These are phyloP conservation scores for Yamadazyma spencermartinsiae DNA, from an alignment of 1,139 yeast species.

Conservation along the genomic window DNA sequence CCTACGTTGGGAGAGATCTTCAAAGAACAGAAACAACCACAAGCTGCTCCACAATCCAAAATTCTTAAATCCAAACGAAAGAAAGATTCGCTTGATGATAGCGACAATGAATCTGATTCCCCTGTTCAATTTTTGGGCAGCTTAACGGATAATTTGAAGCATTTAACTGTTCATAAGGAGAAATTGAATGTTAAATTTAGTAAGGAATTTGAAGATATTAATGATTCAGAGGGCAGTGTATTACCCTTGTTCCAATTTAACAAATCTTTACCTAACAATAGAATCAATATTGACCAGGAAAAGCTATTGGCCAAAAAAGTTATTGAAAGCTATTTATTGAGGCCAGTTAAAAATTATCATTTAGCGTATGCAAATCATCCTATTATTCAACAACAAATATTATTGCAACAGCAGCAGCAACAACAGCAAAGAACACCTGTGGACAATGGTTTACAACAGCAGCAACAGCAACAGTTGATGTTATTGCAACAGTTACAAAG, in stretches of 20 bases:
- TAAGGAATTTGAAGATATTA: constrained; percentile 31
- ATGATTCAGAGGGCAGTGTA: constrained; percentile 15
- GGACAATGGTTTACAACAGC: constrained; percentile 15
- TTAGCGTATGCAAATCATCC: constrained; percentile 51
- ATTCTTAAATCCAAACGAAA: constrained; percentile 23
- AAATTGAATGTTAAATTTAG: constrained; percentile 23
- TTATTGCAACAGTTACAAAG: constrained; percentile 31
- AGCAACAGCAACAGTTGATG: constrained; percentile 29
- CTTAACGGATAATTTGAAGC: constrained; percentile 33
- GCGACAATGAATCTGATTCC: constrained; percentile 41
- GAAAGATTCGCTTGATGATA: constrained; percentile 35
- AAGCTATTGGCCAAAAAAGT: constrained; percentile 40
- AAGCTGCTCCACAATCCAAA: constrained; percentile 29
- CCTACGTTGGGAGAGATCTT: constrained; percentile 72
- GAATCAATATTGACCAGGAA: constrained; percentile 36
- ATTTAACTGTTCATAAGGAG: constrained; percentile 32
- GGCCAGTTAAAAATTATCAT: constrained; percentile 49
- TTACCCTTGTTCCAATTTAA: constrained; percentile 45
- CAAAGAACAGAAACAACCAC: constrained; percentile 40
- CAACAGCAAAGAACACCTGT: constrained; percentile 17
- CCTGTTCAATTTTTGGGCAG: constrained; percentile 40
- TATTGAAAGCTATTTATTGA: constrained; percentile 42
- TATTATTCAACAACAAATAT: constrained; percentile 40
- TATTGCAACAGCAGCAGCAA: constrained; percentile 32
- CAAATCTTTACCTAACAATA: constrained; percentile 15